Evolutionary conservation across 805 yeast species (phyloP).

Genomic region (Pichia cabralensis): DNA sequence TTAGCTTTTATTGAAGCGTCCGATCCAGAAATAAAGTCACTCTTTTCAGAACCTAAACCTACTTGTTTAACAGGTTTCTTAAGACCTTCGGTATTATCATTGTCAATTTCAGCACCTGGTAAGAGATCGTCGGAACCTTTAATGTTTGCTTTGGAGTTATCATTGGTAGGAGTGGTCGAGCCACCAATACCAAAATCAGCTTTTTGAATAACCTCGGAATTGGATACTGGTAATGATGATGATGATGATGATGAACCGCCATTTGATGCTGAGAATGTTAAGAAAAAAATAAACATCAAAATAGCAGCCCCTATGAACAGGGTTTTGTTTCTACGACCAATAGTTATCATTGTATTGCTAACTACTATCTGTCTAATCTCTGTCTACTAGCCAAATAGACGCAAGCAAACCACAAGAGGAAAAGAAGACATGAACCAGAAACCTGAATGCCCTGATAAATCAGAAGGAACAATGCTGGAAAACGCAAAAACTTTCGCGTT

Average conservation of each 20-base stretch:
- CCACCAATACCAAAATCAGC: conserved; percentile 8
- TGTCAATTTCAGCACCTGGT: conserved; percentile 12
- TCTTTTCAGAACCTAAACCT: conserved; percentile 6
- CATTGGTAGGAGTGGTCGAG: conserved; percentile 1
- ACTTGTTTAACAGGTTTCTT: conserved; percentile 1
- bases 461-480: too few relatives aligned
- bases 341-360: conserved; percentile 7
- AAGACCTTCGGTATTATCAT: conserved; percentile 8
- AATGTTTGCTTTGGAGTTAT: too few relatives aligned
- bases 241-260: background rate
- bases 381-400: too few relatives aligned
- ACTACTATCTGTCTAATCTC: too few relatives aligned
- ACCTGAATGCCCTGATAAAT: too few relatives aligned
- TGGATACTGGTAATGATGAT: background rate
- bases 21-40: conserved; percentile 8
- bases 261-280: conserved; percentile 2
- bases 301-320: conserved; percentile 6
- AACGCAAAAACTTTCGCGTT: too few relatives aligned
- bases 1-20: conserved; percentile 12
- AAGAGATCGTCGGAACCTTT: conserved; percentile 4
- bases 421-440: conserved; percentile 4
- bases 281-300: conserved; percentile 3
- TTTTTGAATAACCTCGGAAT: conserved; percentile 1
- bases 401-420: too few relatives aligned
- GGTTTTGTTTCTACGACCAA: conserved; percentile 10